These are phyloP conservation scores for Melampsora americana DNA, from an alignment of 1,284 basidiomycete genomes.

Conservation along the genomic window DNA sequence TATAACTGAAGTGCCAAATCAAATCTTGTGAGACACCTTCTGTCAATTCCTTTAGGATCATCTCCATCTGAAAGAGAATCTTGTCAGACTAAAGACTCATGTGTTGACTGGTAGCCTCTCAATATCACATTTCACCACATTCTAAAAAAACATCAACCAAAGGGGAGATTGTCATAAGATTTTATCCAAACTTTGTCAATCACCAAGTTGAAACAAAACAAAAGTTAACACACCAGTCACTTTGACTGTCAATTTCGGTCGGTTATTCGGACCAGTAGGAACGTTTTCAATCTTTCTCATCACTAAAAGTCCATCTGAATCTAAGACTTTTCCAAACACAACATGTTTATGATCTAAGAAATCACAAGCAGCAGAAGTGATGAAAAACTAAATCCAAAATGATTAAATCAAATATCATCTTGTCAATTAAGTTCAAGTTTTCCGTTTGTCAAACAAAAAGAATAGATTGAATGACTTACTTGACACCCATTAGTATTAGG, in stretches of 20 bases:
- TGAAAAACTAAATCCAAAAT: constrained; percentile 74
- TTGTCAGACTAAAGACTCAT: too few species aligned
- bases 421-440: background rate
- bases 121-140: constrained; percentile 59
- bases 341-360: constrained; percentile 93
- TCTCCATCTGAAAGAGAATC: too few species aligned
- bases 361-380: constrained; percentile 87
- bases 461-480: constrained; percentile 57
- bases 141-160: constrained; percentile 52
- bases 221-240: constrained; percentile 65
- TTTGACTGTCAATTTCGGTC: constrained; percentile 77
- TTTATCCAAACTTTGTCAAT: background rate
- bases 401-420: background rate
- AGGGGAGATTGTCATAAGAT: constrained; percentile 43
- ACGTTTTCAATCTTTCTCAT: constrained; percentile 92
- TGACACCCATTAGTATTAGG: constrained; percentile 89
- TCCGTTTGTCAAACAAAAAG: constrained; percentile 3
- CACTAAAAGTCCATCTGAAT: constrained; percentile 70
- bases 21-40: too few species aligned
- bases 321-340: constrained; percentile 84
- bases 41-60: too few species aligned
- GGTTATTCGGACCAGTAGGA: constrained; percentile 78
- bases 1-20: too few species aligned
- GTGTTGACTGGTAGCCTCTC: too few species aligned
- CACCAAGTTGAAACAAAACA: background rate